Percentiles rank a stretch among this genome's conserved stretches.
These are phyloP conservation scores for Waitea zeae DNA, from an alignment of 1,284 basidiomycete species.

Conservation along the genomic window DNA sequence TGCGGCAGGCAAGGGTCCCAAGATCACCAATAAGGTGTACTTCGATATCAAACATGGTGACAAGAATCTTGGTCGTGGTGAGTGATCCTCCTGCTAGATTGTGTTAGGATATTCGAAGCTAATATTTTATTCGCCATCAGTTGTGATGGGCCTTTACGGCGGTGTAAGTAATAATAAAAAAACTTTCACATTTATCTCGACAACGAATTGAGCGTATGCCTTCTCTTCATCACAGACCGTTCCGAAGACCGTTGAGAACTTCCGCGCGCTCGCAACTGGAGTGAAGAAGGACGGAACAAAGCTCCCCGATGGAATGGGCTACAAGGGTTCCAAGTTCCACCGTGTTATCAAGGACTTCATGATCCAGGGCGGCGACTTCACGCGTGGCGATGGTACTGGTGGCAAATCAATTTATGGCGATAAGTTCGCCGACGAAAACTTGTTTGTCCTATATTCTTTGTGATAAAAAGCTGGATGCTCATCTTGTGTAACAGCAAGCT, in stretches of 20 bases:
- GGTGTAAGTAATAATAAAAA: conserved; percentile 34
- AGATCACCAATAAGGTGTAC: conserved; percentile 83
- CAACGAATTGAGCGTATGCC: no score
- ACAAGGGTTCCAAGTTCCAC: conserved; percentile 57
- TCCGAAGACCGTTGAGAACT: conserved; percentile 57
- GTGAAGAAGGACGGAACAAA: conserved; percentile 62
- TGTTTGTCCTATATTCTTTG: no score
- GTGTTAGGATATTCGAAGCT: conserved; percentile 3
- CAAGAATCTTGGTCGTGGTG: conserved; percentile 65
- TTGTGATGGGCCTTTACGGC: conserved; percentile 77
- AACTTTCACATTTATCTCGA: not conserved
- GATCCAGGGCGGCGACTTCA: conserved; percentile 63
- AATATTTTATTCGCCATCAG: conserved; percentile 20
- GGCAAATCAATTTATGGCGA: conserved; percentile 46
- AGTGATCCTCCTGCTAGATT: conserved; percentile 16
- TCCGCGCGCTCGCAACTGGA: conserved; percentile 53
- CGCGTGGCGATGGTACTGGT: conserved; percentile 41
- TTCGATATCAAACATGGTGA: conserved; percentile 89
- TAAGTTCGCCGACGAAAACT: conserved; percentile 62
- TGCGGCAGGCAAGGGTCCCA: conserved; percentile 66
- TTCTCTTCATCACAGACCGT: conserved; percentile 44
- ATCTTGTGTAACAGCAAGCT: conserved; percentile 61
- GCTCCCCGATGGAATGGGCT: conserved; percentile 53
- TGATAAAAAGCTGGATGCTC: not conserved
- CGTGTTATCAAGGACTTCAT: conserved; percentile 59